These are phyloP conservation scores for Kwoniella heveanensis DNA, from an alignment of 768 basidiomycete species.

Conservation along the genomic window DNA sequence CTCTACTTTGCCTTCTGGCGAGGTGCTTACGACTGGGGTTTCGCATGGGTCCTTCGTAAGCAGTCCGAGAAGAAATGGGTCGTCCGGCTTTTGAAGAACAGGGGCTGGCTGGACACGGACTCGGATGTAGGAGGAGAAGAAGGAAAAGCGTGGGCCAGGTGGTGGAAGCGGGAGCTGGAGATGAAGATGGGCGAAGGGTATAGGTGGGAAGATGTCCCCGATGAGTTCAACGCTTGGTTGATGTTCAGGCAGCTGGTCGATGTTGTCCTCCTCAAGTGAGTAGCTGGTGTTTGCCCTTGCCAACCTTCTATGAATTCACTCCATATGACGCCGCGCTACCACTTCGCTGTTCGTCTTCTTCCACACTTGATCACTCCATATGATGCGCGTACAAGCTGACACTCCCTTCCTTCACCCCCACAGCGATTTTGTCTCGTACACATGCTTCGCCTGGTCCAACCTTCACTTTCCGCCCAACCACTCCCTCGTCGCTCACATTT, in stretches of 20 bases:
- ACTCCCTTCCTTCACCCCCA: slow-evolving; percentile 1
- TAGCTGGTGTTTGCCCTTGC: slow-evolving; percentile 39
- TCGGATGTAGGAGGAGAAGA: slow-evolving; percentile 36
- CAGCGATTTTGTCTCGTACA: slow-evolving; percentile 93
- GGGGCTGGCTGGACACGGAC: slow-evolving; percentile 81
- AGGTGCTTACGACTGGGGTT: slow-evolving; percentile 83
- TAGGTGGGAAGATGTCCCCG: slow-evolving; percentile 85
- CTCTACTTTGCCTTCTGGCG: slow-evolving; percentile 93
- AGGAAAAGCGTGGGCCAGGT: slow-evolving; percentile 64
- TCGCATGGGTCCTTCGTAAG: slow-evolving; percentile 90
- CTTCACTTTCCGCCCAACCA: slow-evolving; percentile 81
- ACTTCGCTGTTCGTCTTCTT: no score
- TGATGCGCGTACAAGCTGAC: background rate
- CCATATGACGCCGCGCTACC: no score
- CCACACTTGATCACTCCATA: background rate
- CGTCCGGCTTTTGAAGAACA: slow-evolving; percentile 71
- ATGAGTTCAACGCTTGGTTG: slow-evolving; percentile 96
- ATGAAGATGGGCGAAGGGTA: slow-evolving; percentile 96
- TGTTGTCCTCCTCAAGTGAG: slow-evolving; percentile 90
- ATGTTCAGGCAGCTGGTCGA: slow-evolving; percentile 95
- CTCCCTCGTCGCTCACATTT: slow-evolving; percentile 70
- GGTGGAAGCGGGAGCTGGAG: slow-evolving; percentile 82
- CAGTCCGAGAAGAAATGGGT: slow-evolving; percentile 97
- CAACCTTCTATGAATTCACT: no score
- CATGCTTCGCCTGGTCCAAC: slow-evolving; percentile 91